Conservation (phyloP, 2,329 filamentous ascomycete genomes). For the Colletotrichum gigasporum region DNA sequence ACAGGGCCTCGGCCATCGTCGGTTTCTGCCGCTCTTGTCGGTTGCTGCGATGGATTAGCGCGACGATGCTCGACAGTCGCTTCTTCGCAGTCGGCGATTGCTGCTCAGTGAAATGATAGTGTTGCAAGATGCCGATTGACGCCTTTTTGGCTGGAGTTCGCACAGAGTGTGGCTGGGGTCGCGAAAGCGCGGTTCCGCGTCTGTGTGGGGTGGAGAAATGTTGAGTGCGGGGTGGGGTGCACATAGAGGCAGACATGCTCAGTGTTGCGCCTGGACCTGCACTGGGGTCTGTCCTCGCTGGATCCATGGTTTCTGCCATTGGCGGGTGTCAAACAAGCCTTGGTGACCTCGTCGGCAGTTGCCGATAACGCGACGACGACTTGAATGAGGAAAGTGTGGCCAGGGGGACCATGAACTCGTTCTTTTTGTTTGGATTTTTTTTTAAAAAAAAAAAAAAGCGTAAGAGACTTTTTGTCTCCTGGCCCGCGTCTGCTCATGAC, state of each 20-base stretch:
- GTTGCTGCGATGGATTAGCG: neutral
- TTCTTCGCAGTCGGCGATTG: constrained; percentile 25
- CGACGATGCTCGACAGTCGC: constrained; percentile 6
- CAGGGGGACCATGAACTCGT: too few species aligned
- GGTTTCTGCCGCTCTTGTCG: neutral
- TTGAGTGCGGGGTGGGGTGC: neutral
- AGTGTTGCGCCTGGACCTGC: neutral
- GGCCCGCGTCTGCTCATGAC: too few species aligned
- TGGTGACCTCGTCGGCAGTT: neutral
- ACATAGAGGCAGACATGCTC: neutral
- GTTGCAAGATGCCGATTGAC: constrained; percentile 1
- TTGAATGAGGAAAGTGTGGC: too few species aligned
- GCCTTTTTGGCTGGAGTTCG: constrained; percentile 15
- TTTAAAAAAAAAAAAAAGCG: too few species aligned
- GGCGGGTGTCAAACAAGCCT: too few species aligned
- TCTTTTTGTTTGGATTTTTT: too few species aligned
- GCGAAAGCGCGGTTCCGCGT: constrained; percentile 13
- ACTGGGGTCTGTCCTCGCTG: neutral
- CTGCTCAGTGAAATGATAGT: constrained; percentile 5
- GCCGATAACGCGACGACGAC: neutral
- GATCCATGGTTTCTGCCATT: neutral
- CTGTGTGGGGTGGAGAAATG: neutral
- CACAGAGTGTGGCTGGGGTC: neutral
- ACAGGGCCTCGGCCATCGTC: constrained; percentile 38
- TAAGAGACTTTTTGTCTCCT: too few species aligned